Conservation (phyloP, 169 alveolate species). For the Cryptosporidium felis region DNA sequence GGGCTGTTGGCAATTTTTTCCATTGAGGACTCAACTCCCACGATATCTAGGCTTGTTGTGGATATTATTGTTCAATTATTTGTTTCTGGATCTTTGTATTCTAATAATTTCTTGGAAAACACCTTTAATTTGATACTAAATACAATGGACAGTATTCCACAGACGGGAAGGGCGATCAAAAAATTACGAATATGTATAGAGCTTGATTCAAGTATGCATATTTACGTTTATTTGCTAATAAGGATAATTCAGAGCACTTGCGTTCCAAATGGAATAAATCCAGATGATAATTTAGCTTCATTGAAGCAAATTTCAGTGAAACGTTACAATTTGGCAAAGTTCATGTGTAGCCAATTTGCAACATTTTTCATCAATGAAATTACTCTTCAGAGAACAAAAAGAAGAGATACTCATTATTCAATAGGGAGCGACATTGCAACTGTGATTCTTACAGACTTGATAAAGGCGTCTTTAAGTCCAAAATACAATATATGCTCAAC, state of each 20-base stretch:
- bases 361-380: constrained; percentile 11
- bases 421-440: constrained; percentile 35
- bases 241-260: constrained; percentile 42
- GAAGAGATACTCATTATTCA: constrained; percentile 8
- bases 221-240: constrained; percentile 12
- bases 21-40: constrained; percentile 5
- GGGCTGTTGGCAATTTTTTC: constrained; percentile 20
- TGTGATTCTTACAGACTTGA: constrained; percentile 24
- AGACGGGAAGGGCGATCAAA: constrained; percentile 13
- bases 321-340: not conserved
- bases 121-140: constrained; percentile 10
- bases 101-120: constrained; percentile 21
- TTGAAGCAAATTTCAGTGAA: constrained; percentile 12
- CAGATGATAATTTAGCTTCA: not conserved
- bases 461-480: constrained; percentile 50
- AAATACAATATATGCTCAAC: constrained; percentile 36
- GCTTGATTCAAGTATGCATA: constrained; percentile 6
- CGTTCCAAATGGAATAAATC: constrained; percentile 26
- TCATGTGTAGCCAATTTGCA: constrained; percentile 49
- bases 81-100: constrained; percentile 12
- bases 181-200: constrained; percentile 30
- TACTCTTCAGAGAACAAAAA: constrained; percentile 5
- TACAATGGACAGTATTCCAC: constrained; percentile 26
- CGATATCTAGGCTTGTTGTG: not conserved
- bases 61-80: constrained; percentile 51